These are phyloP conservation scores for Pichia eremophila DNA, from an alignment of 805 yeast genomes.

Conservation along the genomic window DNA sequence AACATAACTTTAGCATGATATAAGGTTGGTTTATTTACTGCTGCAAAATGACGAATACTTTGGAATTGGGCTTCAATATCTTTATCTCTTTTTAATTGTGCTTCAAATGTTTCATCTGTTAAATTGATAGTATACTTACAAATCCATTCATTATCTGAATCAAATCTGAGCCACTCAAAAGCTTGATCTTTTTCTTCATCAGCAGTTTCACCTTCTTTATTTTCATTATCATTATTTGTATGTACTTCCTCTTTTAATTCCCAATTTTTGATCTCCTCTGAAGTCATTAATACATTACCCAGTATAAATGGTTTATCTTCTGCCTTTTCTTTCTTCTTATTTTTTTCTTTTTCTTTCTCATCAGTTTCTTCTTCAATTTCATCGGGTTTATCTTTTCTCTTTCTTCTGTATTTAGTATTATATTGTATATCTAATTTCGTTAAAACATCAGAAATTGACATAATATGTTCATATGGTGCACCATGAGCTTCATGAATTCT, in stretches of 20 bases:
- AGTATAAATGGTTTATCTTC: constrained; percentile 27
- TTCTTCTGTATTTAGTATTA: constrained; percentile 83
- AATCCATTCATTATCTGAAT: constrained; percentile 96
- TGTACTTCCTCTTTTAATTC: constrained; percentile 35
- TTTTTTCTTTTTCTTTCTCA: constrained; percentile 22
- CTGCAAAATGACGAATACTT: constrained; percentile 66
- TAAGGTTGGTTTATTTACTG: constrained; percentile 43
- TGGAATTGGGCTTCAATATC: constrained; percentile 94
- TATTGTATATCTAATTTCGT: constrained; percentile 90
- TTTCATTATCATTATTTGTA: constrained; percentile 44
- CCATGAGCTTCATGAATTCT: constrained; percentile 98
- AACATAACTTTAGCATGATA: constrained; percentile 69
- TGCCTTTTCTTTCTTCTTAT: constrained; percentile 11
- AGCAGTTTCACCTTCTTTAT: constrained; percentile 12
- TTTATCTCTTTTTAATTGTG: constrained; percentile 88
- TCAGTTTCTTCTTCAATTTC: constrained; percentile 21
- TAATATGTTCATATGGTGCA: constrained; percentile 96
- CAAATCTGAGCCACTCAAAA: constrained; percentile 96
- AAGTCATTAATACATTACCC: constrained; percentile 67
- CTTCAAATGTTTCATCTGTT: constrained; percentile 90
- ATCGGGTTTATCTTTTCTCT: constrained; percentile 55
- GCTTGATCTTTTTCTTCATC: constrained; percentile 61
- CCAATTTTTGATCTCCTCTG: constrained; percentile 63
- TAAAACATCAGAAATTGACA: constrained; percentile 74
- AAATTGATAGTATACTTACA: constrained; percentile 72